Evolutionary conservation across 306 rosid species (phyloP).

Genomic region (Ormosia emarginata): DNA sequence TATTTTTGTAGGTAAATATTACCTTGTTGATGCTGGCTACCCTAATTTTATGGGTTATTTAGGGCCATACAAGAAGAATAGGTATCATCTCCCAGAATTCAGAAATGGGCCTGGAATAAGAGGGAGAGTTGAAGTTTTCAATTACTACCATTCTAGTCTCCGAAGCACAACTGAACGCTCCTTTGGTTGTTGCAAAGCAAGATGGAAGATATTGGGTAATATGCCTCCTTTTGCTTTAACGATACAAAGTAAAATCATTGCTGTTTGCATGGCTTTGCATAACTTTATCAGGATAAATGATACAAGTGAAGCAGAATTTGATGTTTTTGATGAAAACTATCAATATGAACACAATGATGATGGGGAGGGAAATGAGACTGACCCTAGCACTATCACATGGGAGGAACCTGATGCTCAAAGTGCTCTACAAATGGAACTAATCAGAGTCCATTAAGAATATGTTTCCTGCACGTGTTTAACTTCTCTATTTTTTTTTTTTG

Average conservation of each 20-base stretch:
- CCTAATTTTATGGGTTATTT: not conserved
- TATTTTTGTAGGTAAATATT: not conserved
- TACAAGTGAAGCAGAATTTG: not conserved
- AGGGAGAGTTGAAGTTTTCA: not conserved
- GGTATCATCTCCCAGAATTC: not conserved
- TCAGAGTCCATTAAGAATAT: too few species aligned
- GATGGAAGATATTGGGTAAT: not conserved
- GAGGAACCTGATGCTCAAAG: not conserved
- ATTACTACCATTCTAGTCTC: not conserved
- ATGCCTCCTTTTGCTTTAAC: too few species aligned
- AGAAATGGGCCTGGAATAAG: not conserved
- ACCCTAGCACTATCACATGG: not conserved
- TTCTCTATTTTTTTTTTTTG: too few species aligned
- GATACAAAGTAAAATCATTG: too few species aligned
- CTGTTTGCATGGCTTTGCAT: not conserved
- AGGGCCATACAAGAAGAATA: not conserved
- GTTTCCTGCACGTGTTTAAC: too few species aligned
- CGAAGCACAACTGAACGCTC: not conserved
- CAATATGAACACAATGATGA: not conserved
- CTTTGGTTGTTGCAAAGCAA: not conserved
- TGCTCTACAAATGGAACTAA: not conserved
- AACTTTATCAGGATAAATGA: not conserved
- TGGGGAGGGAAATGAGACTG: not conserved
- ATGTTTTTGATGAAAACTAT: not conserved
- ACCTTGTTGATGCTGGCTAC: not conserved